A percentile compares a stretch with the other conserved stretches of the same genome.
These are phyloP conservation scores for Proliferodiscus dingleyae DNA, from an alignment of 2,329 filamentous ascomycete genomes.

Conservation along the genomic window DNA sequence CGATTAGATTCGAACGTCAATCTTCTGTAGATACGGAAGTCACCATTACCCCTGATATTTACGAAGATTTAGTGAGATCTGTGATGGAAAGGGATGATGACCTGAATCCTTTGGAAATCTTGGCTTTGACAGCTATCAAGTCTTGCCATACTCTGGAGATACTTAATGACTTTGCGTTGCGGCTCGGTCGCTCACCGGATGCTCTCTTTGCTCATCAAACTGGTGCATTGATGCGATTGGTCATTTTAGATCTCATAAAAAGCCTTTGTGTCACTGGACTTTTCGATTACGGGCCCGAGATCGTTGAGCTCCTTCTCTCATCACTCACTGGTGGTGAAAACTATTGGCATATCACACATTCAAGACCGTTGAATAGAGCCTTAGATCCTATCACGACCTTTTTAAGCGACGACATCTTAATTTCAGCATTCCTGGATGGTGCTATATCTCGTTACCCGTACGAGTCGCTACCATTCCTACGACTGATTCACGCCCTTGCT, in stretches of 20 bases:
- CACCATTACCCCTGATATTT: constrained; percentile 17
- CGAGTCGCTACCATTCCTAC: constrained; percentile 65
- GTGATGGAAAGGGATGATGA: constrained; percentile 35
- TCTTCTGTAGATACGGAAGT: constrained; percentile 9
- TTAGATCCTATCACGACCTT: constrained; percentile 43
- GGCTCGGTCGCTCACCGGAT: constrained; percentile 33
- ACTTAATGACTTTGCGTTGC: constrained; percentile 39
- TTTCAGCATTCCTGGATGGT: constrained; percentile 40
- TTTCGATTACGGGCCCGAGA: constrained; percentile 31
- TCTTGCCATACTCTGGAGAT: constrained; percentile 43
- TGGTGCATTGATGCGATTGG: constrained; percentile 35
- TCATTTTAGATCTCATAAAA: constrained; percentile 32
- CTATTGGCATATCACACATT: constrained; percentile 30
- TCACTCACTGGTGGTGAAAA: constrained; percentile 25
- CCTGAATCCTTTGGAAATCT: constrained; percentile 39
- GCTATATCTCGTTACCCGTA: neutral
- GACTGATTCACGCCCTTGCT: constrained; percentile 63
- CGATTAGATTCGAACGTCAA: constrained; percentile 29
- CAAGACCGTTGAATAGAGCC: constrained; percentile 13
- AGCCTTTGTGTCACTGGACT: constrained; percentile 23
- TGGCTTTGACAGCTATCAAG: constrained; percentile 44
- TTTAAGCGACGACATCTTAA: constrained; percentile 43
- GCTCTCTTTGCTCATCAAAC: constrained; percentile 35
- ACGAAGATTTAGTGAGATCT: constrained; percentile 42
- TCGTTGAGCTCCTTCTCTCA: constrained; percentile 31